Conservation (phyloP, 2,329 filamentous ascomycete genomes). For the Botryotinia calthae region DNA sequence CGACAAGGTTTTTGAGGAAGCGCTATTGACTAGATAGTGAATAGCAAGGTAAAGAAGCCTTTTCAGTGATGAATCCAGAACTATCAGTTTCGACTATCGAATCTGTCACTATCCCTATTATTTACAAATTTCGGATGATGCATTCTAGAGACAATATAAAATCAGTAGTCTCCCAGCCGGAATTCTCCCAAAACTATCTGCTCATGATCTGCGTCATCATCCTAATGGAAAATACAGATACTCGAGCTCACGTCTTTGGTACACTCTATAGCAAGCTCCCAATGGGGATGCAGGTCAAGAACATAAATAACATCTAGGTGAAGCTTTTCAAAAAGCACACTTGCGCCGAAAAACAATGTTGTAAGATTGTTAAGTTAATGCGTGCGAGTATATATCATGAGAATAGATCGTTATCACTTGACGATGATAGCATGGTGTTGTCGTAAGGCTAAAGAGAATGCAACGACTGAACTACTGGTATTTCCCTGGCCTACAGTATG, state of each 20-base stretch:
- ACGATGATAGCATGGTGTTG: not conserved
- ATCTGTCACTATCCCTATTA: not conserved
- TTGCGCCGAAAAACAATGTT: not conserved
- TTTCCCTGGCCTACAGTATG: not conserved
- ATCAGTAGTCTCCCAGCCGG: no score
- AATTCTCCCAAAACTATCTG: not conserved
- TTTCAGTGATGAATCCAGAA: not conserved
- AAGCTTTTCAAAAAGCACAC: not conserved
- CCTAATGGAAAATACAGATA: not conserved
- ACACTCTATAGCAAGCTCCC: not conserved
- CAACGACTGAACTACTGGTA: not conserved
- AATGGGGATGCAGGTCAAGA: not conserved
- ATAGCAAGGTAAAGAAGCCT: no score
- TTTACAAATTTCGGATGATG: not conserved
- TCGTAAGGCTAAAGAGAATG: not conserved
- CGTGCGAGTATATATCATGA: not conserved
- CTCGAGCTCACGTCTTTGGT: not conserved
- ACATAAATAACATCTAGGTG: not conserved
- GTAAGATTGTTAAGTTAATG: not conserved
- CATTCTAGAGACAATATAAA: fast-evolving
- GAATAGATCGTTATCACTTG: not conserved
- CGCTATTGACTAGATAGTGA: no score
- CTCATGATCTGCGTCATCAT: not conserved
- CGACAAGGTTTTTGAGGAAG: no score
- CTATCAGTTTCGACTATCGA: not conserved